Base-by-base conservation (phyloP, 306 rosid species). In the Ormosia emarginata region DNA sequence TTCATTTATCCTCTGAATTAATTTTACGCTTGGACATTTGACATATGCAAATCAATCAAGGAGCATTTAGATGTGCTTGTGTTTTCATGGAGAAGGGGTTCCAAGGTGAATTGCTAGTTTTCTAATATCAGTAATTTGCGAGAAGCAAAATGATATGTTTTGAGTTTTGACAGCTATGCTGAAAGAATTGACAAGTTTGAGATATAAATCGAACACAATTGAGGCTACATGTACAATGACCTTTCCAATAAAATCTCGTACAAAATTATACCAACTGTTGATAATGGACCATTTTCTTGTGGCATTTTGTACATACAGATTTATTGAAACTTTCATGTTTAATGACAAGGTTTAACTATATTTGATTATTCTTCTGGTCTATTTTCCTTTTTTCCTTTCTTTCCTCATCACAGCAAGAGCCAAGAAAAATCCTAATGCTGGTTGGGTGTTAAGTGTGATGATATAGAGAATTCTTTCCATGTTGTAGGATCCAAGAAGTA, bases 401-500 rank as follows among this genome's bases (percentile, higher is more conserved):
- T 64, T 24, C 13, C 50, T 55, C 6, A 4, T 41, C 40, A 10
- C 18, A 17, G n/a, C 76, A 67, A 72, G 69, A 7, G 4, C 68
- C 62, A 75, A 44, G 53, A 69, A 53, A 11, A 52, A 44, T 18
- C 50, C n/a, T 62, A 12, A 72, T 40, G 2, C 29, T 74, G 71
- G 85, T 47, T 73, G 40, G 55, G 33, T 46, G 67, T 67, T 64
- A 36, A 62, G 67, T 62, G 59, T 66, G 84, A 77, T 46, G 39
- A 66, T 36, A 58, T 73, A 33, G 4, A 75, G 56, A 3, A 15
- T 67, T 56, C 8, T 77, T 78, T 80, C 36, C 8, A 56, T 76
- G 58, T 59, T 56, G 47, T 79, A 92, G 97, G 92, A 90, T 78
- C 87, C 84, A 8, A 92, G 94, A 86, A 87, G 92, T 78, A 92